Evolutionary conservation across 1,139 yeast genomes (phyloP).

Genomic region (Debaryomyces udenii): DNA sequence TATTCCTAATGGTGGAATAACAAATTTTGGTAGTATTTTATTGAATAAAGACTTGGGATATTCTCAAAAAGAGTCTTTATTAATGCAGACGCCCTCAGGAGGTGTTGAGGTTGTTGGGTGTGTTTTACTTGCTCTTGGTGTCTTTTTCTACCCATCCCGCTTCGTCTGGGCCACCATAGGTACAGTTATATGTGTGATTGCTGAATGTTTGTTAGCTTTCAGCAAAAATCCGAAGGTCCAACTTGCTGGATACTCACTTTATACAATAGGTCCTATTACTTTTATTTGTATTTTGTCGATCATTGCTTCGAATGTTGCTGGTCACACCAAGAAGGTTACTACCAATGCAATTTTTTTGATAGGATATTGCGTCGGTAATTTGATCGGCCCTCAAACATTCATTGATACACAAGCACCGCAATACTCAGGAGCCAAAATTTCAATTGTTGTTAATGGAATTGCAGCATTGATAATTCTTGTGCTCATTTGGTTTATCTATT

Average conservation of each 20-base stretch:
- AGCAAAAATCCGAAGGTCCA: conserved; percentile 35
- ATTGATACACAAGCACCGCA: conserved; percentile 54
- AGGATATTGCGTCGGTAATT: conserved; percentile 69
- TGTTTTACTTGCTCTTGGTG: conserved; percentile 31
- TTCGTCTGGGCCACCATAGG: conserved; percentile 47
- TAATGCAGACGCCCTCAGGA: conserved; percentile 40
- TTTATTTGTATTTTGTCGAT: conserved; percentile 52
- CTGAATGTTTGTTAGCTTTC: conserved; percentile 53
- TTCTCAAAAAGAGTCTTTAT: conserved; percentile 26
- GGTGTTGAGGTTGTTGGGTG: conserved; percentile 49
- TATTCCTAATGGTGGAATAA: conserved; percentile 37
- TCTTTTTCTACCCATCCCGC: conserved; percentile 33
- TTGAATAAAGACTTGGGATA: conserved; percentile 47
- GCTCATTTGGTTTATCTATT: conserved; percentile 8
- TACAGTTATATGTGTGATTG: conserved; percentile 37
- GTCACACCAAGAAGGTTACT: conserved; percentile 67
- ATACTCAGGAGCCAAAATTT: conserved; percentile 49
- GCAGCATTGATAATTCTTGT: conserved; percentile 10
- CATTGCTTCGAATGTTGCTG: conserved; percentile 64
- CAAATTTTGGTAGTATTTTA: conserved; percentile 45
- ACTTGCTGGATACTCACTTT: conserved; percentile 31
- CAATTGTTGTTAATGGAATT: conserved; percentile 36
- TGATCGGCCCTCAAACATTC: conserved; percentile 74
- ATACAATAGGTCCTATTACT: conserved; percentile 36
- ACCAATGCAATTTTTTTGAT: conserved; percentile 62